Conservation (phyloP, 1,284 basidiomycete genomes). For the Trichosporon asahii region DNA sequence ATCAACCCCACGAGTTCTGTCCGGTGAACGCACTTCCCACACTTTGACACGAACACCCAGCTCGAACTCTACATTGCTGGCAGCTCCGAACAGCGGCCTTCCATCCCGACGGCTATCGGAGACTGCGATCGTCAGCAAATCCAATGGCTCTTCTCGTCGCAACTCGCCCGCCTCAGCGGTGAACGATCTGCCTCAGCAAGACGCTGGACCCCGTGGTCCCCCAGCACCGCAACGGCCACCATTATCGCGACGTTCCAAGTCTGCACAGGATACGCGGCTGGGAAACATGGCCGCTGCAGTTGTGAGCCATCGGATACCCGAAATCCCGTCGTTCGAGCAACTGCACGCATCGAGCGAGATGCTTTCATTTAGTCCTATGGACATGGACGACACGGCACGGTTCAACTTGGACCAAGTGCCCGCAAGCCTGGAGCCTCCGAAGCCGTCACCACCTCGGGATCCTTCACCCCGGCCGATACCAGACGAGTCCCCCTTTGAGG, state of each 20-base stretch:
- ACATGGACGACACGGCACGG: not conserved
- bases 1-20: slow-evolving; percentile 8
- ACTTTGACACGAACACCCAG: slow-evolving; percentile 9
- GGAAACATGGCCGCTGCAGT: not conserved
- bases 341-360: not conserved
- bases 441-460: not conserved
- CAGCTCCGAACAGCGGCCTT: not conserved
- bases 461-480: not conserved
- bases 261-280: slow-evolving; percentile 18
- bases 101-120: slow-evolving; percentile 17
- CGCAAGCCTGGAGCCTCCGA: not conserved
- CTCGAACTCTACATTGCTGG: not conserved
- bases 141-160: slow-evolving; percentile 11
- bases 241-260: slow-evolving; percentile 15
- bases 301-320: not conserved
- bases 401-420: not conserved
- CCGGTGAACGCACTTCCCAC: not conserved
- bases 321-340: slow-evolving; percentile 1
- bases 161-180: slow-evolving; percentile 5
- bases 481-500: slow-evolving; percentile 20
- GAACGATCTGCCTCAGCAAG: not conserved
- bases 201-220: not conserved
- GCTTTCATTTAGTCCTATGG: not conserved
- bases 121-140: slow-evolving; percentile 14
- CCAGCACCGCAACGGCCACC: not conserved